Conservation (phyloP, 192 early-diverging fungal species). For the Umbelopsis isabellina region DNA sequence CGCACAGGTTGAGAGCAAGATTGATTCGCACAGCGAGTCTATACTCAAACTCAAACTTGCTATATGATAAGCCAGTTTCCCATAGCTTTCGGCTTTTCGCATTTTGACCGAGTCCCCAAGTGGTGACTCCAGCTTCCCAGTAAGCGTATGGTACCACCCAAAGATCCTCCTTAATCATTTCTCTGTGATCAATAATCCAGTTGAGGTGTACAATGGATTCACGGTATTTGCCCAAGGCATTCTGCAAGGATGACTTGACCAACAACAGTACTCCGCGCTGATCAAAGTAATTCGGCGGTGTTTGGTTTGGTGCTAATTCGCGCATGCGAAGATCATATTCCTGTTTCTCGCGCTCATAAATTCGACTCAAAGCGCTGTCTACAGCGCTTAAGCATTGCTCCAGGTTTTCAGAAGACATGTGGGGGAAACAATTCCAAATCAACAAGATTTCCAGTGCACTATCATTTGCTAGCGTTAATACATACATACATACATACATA, state of each 20-base stretch:
- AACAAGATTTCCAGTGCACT: slow-evolving; percentile 53
- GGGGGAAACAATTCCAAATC: slow-evolving; percentile 55
- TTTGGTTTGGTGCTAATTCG: slow-evolving; percentile 35
- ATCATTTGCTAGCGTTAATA: too few relatives aligned
- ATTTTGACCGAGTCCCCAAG: slow-evolving; percentile 46
- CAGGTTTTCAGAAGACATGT: slow-evolving; percentile 44
- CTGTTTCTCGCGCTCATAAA: slow-evolving; percentile 45
- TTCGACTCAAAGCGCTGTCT: slow-evolving; percentile 30
- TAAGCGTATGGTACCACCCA: slow-evolving; percentile 60
- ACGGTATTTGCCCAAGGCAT: slow-evolving; percentile 43
- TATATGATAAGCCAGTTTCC: slow-evolving; percentile 47
- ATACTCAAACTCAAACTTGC: slow-evolving; percentile 58
- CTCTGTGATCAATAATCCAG: slow-evolving; percentile 54
- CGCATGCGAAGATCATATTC: slow-evolving; percentile 41
- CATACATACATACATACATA: too few relatives aligned
- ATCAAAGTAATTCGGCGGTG: slow-evolving; percentile 46
- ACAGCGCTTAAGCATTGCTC: slow-evolving; percentile 37
- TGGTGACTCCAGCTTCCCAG: slow-evolving; percentile 57
- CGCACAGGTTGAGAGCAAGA: slow-evolving; percentile 35
- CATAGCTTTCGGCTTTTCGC: slow-evolving; percentile 43
- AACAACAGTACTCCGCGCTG: slow-evolving; percentile 49
- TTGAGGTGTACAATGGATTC: slow-evolving; percentile 50
- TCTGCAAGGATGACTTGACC: slow-evolving; percentile 53
- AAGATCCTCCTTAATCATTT: slow-evolving; percentile 42
- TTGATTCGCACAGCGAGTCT: slow-evolving; percentile 41